These are phyloP conservation scores for Ceratocystis harringtonii DNA, from an alignment of 2,329 filamentous ascomycete species.

Conservation along the genomic window DNA sequence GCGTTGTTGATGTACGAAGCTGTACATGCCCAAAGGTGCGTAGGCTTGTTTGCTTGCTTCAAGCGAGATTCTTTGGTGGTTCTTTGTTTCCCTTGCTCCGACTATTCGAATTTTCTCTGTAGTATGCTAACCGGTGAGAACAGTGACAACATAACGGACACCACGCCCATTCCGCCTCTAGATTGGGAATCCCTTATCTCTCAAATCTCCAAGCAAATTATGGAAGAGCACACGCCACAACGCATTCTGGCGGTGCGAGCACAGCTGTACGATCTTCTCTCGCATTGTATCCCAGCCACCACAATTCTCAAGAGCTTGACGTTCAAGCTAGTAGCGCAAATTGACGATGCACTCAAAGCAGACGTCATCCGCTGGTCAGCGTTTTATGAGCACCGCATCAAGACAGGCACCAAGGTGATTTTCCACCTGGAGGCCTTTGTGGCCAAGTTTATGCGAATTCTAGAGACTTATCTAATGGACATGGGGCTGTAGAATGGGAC, in stretches of 20 bases:
- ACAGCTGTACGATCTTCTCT: constrained; percentile 92
- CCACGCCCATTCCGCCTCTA: constrained; percentile 78
- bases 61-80: background rate
- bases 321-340: constrained; percentile 75
- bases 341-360: constrained; percentile 78
- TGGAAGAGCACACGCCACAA: constrained; percentile 81
- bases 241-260: constrained; percentile 76
- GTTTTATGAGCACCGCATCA: constrained; percentile 92
- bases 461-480: constrained; percentile 82
- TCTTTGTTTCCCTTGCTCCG: background rate
- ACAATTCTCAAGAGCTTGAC: constrained; percentile 89
- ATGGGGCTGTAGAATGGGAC: constrained; percentile 46
- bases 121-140: constrained; percentile 12
- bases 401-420: constrained; percentile 84
- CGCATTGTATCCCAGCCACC: constrained; percentile 91
- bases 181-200: constrained; percentile 92
- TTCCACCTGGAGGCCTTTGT: constrained; percentile 98
- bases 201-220: constrained; percentile 82
- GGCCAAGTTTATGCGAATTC: constrained; percentile 92
- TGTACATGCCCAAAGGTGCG: constrained; percentile 94
- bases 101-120: background rate
- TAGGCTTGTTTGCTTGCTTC: constrained; percentile 1
- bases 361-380: constrained; percentile 93
- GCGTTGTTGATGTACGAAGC: constrained; percentile 95
- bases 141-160: constrained; percentile 81